phyloP scores from a whole-genome alignment of 2,329 filamentous ascomycete species.

The Cladosporium sp. region DNA sequence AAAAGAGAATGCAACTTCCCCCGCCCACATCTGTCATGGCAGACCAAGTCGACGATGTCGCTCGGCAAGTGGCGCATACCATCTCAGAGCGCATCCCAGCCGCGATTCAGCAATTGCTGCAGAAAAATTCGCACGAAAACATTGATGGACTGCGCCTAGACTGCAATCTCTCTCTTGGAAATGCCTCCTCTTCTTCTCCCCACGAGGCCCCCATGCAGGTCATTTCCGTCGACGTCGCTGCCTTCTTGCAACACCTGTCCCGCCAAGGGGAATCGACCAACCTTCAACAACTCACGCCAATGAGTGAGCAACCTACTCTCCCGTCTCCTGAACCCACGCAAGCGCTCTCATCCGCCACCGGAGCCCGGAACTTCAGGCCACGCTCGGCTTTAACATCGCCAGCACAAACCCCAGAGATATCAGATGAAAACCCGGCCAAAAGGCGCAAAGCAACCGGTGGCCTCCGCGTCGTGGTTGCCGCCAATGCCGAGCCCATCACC shows the following conservation, averaged over 20 bases:
- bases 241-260: background rate
- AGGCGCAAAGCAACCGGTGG: slow-evolving; percentile 33
- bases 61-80: background rate
- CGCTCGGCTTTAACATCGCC: slow-evolving; percentile 3
- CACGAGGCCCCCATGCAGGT: slow-evolving; percentile 1
- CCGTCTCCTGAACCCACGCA: background rate
- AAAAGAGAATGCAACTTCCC: too few relatives aligned
- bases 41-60: slow-evolving; percentile 1
- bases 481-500: slow-evolving; percentile 8
- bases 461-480: slow-evolving; percentile 24
- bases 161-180: slow-evolving; percentile 3
- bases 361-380: slow-evolving; percentile 7
- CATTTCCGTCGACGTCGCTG: slow-evolving; percentile 1
- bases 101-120: slow-evolving; percentile 1
- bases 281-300: background rate
- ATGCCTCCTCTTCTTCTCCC: background rate
- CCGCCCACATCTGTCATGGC: too few relatives aligned
- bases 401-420: background rate
- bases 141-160: slow-evolving; percentile 2
- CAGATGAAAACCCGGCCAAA: slow-evolving; percentile 37
- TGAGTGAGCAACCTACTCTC: background rate
- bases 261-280: background rate
- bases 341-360: background rate
- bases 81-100: slow-evolving; percentile 9
- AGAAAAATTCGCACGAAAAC: background rate